Base-by-base conservation (phyloP, 1,139 yeast species). In the Pichia sp. region DNA sequence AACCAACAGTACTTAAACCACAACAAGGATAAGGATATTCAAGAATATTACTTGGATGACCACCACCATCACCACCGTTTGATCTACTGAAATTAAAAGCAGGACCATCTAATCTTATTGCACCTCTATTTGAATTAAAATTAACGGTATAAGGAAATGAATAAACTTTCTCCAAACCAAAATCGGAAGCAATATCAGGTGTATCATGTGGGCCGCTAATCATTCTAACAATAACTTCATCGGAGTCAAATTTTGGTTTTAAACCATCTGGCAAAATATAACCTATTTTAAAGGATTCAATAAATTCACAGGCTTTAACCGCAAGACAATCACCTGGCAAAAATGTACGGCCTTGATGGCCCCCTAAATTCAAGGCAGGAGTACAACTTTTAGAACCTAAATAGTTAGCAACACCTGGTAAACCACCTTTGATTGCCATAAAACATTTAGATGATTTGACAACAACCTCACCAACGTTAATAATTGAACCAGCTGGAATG, bases 171-270 rank as follows among this genome's bases (percentile, higher is more conserved):
- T 57, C 48, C 27, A 64, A 40, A 26, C 67, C 67, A 34, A 57
- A 58, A 16, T 56, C 53, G 20, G 62, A 58, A n/a, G 62, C 58
- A 37, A 66, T 63, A 33, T 65, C 70, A 1, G 57, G 53, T n/a
- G 68, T 57, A 41, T 65, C 68, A 51, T 66, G 70, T 24, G 70
- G 70, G 2, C 70, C 70, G 26, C 67, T 58, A 23, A 62, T 49
- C 55, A 63, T 56, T 40, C 65, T 54, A 20, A 66, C 53, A n/a
- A 54, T 48, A 60, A 64, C 62, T 3, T 52, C 51, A 7, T 52
- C 45, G 23, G 51, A 48, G 12, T 56, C 54, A 26, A 49, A 52
- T 20, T 53, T 45, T 11, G 57, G 57, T 41, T 59, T 51, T 23
- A 58, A 48, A 6, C 40, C 23, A 6, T 40, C 25, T 9, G 68